A percentile compares a stretch with the other conserved stretches of the same genome.
Evolutionary conservation across 129 eudicot genomes (phyloP).

Genomic region (Smallanthus sonchifolius): DNA sequence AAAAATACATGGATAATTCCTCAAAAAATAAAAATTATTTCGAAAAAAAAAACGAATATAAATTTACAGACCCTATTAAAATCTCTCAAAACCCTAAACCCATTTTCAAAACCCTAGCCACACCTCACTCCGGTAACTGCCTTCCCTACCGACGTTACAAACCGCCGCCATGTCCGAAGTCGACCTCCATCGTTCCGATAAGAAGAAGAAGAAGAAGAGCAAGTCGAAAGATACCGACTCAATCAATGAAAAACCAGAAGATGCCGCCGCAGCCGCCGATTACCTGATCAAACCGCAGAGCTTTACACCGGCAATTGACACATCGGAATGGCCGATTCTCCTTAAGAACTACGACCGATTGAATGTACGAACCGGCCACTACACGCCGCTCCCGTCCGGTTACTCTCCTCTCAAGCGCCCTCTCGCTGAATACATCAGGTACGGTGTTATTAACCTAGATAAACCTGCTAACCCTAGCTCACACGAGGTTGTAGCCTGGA

Average conservation of each 20-base stretch:
- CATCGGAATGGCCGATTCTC: constrained; percentile 82
- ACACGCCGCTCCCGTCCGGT: constrained; percentile 88
- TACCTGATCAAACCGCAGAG: constrained; percentile 69
- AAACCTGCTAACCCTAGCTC: constrained; percentile 88
- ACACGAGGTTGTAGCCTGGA: constrained; percentile 91
- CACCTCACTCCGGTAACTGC: background rate
- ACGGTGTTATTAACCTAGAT: constrained; percentile 71
- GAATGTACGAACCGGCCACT: constrained; percentile 88
- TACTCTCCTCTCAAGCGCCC: constrained; percentile 87
- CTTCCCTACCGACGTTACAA: background rate
- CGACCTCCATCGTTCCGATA: constrained; percentile 41
- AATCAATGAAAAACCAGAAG: background rate
- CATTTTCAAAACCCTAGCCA: constrained; percentile 30
- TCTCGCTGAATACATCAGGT: constrained; percentile 65
- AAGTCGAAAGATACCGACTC: constrained; percentile 26
- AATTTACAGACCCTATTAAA: background rate
- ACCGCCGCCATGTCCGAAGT: constrained; percentile 52
- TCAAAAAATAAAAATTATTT: too few relatives aligned
- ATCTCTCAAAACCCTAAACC: constrained; percentile 32
- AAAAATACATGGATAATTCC: too few relatives aligned
- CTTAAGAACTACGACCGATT: constrained; percentile 74
- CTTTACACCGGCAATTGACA: constrained; percentile 60
- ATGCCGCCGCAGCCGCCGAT: constrained; percentile 22
- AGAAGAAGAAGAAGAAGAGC: constrained; percentile 66
- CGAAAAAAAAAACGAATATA: too few relatives aligned